phyloP scores from a whole-genome alignment of 805 yeast genomes.

The Lipomyces yamadae region DNA sequence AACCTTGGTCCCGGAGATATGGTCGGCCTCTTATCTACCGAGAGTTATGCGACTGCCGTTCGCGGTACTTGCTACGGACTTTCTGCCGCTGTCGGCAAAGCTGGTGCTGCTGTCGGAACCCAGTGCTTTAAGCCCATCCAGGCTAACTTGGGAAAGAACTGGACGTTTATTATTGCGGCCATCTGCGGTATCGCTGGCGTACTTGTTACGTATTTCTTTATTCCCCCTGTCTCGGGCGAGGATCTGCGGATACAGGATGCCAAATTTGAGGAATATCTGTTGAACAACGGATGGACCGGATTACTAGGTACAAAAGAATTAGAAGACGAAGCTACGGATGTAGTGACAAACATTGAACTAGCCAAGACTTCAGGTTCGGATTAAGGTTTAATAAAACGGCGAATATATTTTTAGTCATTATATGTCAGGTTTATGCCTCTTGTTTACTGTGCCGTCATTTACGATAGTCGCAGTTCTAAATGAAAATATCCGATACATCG shows the following conservation, averaged over 20 bases:
- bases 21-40: slow-evolving; percentile 70
- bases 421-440: not conserved
- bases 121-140: slow-evolving; percentile 72
- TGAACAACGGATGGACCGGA: slow-evolving; percentile 63
- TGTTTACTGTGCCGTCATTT: too few species aligned
- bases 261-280: slow-evolving; percentile 62
- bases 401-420: not conserved
- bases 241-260: slow-evolving; percentile 70
- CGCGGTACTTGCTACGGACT: slow-evolving; percentile 78
- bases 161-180: slow-evolving; percentile 84
- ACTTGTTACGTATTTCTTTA: slow-evolving; percentile 59
- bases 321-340: not conserved
- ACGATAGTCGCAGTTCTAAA: too few species aligned
- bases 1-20: slow-evolving; percentile 81
- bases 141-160: slow-evolving; percentile 62
- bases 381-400: not conserved
- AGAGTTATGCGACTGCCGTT: slow-evolving; percentile 74
- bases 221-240: slow-evolving; percentile 73
- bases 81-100: slow-evolving; percentile 80
- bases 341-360: not conserved
- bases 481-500: too few species aligned
- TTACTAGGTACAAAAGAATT: slow-evolving; percentile 45
- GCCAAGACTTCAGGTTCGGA: not conserved
- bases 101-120: slow-evolving; percentile 85
- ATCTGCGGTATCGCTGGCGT: slow-evolving; percentile 71